Evolutionary conservation across 495 filamentous ascomycete genomes (phyloP), one percentile per base, ranked within the genome.

Genomic region (Aspergillus mulundensis): DNA sequence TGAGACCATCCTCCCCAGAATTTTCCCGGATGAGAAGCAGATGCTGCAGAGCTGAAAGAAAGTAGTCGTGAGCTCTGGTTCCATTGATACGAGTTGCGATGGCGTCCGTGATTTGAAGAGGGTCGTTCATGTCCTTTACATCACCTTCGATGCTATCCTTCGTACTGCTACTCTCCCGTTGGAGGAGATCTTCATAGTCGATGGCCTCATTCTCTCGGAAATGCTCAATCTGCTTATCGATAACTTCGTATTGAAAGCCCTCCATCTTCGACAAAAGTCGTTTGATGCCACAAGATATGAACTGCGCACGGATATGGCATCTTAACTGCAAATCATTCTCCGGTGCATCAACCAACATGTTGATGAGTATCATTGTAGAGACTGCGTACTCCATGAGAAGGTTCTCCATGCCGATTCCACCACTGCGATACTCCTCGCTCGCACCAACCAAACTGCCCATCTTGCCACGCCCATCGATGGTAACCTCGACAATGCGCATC

Each of bases 401-500:
- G 66, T 96, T 97, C 80, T 98, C 94, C 90, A 97, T 95, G 69
- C 95, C 94, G 68, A 97, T 95, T 50, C 94, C 94, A 51, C 95
- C 94, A 70, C 89, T 96, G 66, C 94, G 89, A 58, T 96, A 88
- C 74, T 98, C 94, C 66, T 98, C 95, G 62, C 91, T 96, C 7
- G 94, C 94, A 46, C 94, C 94, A 23, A 98, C 94, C 57, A 97
- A 80, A 73, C 90, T 95, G 53, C 94, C 94, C 89, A 98, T 95
- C 80, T 98, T 98, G 39, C 94, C 94, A 56, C 94, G 85, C 25
- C 94, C 94, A 72, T 98, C 94, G 48, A 96, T 85, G 10, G 94
- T 96, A 50, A 98, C 95, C 71, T 98, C 94, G 36, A 97, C 93
- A 44, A 96, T 91, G 25, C 94, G 89, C 89, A 98, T 95, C 94